These are phyloP conservation scores for Glycine soja DNA, from an alignment of 306 rosid genomes.

Conservation along the genomic window DNA sequence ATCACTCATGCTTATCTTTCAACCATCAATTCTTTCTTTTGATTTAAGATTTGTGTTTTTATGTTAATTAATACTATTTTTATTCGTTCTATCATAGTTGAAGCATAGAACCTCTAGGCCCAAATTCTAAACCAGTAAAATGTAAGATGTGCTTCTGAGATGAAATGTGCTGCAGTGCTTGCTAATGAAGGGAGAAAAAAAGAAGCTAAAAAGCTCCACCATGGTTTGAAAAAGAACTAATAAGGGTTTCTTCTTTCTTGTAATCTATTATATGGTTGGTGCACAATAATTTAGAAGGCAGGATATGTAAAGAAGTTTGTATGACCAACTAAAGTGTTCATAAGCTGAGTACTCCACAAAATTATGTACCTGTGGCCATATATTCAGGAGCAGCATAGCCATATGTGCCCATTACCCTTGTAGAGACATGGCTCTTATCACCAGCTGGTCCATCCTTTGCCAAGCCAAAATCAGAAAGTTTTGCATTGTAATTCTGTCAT, in stretches of 20 bases:
- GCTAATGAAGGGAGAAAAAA: not conserved
- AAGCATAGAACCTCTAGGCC: not conserved
- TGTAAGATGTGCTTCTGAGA: not conserved
- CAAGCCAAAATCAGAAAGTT: constrained; percentile 96
- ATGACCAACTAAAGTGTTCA: constrained; percentile 22
- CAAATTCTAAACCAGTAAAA: constrained; percentile 21
- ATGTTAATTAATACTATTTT: too few relatives aligned
- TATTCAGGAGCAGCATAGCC: constrained; percentile 99
- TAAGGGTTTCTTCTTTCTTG: constrained; percentile 1
- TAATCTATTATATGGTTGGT: not conserved
- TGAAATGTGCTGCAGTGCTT: not conserved
- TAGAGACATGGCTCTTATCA: constrained; percentile 90
- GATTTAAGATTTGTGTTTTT: too few relatives aligned
- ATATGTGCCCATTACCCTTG: constrained; percentile 96
- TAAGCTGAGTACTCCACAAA: constrained; percentile 20
- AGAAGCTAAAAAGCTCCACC: not conserved
- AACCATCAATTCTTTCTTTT: too few relatives aligned
- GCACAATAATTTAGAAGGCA: constrained; percentile 13
- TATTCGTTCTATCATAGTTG: not conserved
- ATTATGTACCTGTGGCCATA: constrained; percentile 85
- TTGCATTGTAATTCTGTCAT: constrained; percentile 74
- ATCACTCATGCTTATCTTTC: too few relatives aligned
- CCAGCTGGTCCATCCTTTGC: constrained; percentile 96
- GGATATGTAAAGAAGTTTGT: constrained; percentile 10
- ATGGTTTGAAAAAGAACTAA: constrained; percentile 1